Conservation (phyloP, 257 asterid species). For the Penstemon davidsonii region DNA sequence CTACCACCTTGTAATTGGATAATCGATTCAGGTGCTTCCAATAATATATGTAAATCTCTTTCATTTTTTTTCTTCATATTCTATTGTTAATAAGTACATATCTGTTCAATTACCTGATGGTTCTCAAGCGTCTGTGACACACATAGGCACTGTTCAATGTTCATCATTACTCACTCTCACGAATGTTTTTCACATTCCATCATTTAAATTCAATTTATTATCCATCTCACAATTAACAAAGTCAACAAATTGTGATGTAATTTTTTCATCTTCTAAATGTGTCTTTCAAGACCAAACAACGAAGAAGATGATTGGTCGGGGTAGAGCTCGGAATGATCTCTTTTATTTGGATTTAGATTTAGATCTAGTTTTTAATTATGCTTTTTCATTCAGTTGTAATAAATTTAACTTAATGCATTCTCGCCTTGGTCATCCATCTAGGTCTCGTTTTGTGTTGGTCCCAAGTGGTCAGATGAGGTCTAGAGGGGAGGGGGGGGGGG, state of each 20-base stretch:
- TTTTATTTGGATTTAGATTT: no score
- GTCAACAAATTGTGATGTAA: background rate
- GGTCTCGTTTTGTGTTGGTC: no score
- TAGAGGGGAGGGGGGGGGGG: no score
- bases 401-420: no score
- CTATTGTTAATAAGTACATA: background rate
- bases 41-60: slow-evolving; percentile 11
- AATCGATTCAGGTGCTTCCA: slow-evolving; percentile 17
- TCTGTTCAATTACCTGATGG: slow-evolving; percentile 6
- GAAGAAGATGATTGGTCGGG: slow-evolving; percentile 2
- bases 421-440: no score
- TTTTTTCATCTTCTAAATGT: background rate
- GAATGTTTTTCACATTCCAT: background rate
- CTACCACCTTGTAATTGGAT: background rate
- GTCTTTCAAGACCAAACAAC: background rate
- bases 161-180: background rate
- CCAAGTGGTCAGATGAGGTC: no score
- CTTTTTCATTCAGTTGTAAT: no score
- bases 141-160: background rate
- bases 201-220: background rate
- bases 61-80: slow-evolving; percentile 6
- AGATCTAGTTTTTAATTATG: no score
- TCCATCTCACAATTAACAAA: background rate
- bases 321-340: background rate
- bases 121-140: slow-evolving; percentile 7